phyloP scores from a whole-genome alignment of 345 rosid species.

The Eutrema yunnanense region DNA sequence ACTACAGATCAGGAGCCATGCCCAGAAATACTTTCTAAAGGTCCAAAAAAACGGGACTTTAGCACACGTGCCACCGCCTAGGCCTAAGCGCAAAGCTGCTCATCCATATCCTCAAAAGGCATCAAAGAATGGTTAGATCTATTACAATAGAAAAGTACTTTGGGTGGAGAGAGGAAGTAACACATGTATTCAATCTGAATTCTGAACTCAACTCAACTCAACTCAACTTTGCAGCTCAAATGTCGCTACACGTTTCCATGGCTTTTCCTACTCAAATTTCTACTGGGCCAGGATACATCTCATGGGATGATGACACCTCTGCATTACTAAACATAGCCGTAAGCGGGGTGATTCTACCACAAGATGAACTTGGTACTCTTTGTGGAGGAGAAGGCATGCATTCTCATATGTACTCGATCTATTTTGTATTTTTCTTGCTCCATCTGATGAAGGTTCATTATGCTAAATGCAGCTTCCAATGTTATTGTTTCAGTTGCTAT shows the following conservation, averaged over 20 bases:
- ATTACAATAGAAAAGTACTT: neutral
- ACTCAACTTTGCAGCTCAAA: constrained; percentile 38
- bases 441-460: neutral
- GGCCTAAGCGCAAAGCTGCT: constrained; percentile 90
- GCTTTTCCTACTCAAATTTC: constrained; percentile 38
- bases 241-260: constrained; percentile 41
- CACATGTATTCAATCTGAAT: neutral
- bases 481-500: constrained; percentile 20
- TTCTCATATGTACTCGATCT: neutral
- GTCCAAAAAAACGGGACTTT: constrained; percentile 75
- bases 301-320: constrained; percentile 50
- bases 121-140: constrained; percentile 54
- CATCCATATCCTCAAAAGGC: constrained; percentile 95
- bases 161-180: neutral
- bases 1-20: constrained; percentile 82
- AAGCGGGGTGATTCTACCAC: constrained; percentile 16
- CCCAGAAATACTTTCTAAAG: constrained; percentile 81
- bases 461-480: neutral
- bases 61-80: constrained; percentile 86
- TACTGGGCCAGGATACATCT: constrained; percentile 35
- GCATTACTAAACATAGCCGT: constrained; percentile 34
- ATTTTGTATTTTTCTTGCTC: neutral
- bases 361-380: constrained; percentile 14
- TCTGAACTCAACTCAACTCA: neutral
- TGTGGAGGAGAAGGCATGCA: constrained; percentile 25